Evolutionary conservation across 129 eudicot species (phyloP), one percentile per base, ranked within the genome.

Genomic region (Chrysanthemum seticuspe): DNA sequence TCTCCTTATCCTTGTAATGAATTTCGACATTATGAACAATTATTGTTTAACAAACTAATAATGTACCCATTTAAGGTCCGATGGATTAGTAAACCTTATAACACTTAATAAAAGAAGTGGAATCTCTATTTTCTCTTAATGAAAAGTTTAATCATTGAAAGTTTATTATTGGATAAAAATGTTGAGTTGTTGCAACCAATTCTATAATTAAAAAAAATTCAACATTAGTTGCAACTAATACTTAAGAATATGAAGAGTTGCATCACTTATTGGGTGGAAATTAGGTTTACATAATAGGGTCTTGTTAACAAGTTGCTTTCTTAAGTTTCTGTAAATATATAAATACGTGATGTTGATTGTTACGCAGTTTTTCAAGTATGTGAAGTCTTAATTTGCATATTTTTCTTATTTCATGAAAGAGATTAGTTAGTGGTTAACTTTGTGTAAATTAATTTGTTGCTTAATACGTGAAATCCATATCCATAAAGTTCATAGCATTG

Each of bases 171-270:
- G 54, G 40, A 74, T 64, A 71, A 78, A 68, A 78, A 71, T 64
- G 82, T 71, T 63, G 82, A 71, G 82, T 78, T 78, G 82, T 78
- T 78, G 72, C 82, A 78, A 71, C 82, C 82, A 65, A 62, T 78
- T 77, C 15, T 58, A 29, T 25, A 47, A 57, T 47, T 10, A n/a
- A 8, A 53, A 29, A 3, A 9, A 3, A 58, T 62, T 63, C 72
- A 63, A 62, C 45, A 71, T 64, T 78, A 78, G 82, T 78, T 78
- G 77, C 78, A 78, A 78, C 82, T 48, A 78, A 78, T 57, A 48
- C 53, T 23, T 19, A 56, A 52, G 78, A 78, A 66, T 61, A 77
- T 13, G 57, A 56, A 59, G 49, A 51, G 69, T 64, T 31, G 8
- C 68, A 78, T 72, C 49, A 78, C 66, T 78, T 47, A 63, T 71